Evolutionary conservation across 2,329 filamentous ascomycete genomes (phyloP).

Genomic region (Epichloe uncinata): DNA sequence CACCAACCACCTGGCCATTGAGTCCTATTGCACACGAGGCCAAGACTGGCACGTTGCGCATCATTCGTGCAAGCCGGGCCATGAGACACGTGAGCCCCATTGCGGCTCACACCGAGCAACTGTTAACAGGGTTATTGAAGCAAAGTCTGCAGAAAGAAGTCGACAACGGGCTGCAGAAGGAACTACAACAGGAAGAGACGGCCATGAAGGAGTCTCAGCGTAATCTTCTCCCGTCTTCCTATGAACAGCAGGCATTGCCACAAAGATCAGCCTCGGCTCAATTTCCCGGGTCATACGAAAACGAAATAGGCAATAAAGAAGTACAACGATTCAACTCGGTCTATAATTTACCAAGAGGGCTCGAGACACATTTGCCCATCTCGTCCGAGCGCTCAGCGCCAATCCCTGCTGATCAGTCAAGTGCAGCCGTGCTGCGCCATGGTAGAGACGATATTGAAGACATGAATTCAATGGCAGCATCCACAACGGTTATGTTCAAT

Average conservation of each 20-base stretch:
- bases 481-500: not conserved
- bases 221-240: not conserved
- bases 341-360: not conserved
- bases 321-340: not conserved
- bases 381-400: not conserved
- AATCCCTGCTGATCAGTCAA: not conserved
- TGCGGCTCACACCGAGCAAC: constrained; percentile 2
- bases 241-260: not conserved
- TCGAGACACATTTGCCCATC: not conserved
- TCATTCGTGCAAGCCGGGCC: constrained; percentile 13
- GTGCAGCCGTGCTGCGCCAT: not conserved
- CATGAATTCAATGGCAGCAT: not conserved
- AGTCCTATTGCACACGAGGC: constrained; percentile 15
- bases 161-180: constrained; percentile 1
- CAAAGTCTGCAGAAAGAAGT: constrained; percentile 3
- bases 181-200: not conserved
- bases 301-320: not conserved
- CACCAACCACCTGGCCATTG: constrained; percentile 15
- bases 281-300: not conserved
- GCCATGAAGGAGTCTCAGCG: not conserved
- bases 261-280: not conserved
- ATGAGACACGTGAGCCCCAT: constrained; percentile 4
- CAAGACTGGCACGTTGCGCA: constrained; percentile 16
- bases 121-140: constrained; percentile 1
- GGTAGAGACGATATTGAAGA: not conserved